phyloP scores from a whole-genome alignment of 495 filamentous ascomycete species.

The Talaromyces stipitatus region DNA sequence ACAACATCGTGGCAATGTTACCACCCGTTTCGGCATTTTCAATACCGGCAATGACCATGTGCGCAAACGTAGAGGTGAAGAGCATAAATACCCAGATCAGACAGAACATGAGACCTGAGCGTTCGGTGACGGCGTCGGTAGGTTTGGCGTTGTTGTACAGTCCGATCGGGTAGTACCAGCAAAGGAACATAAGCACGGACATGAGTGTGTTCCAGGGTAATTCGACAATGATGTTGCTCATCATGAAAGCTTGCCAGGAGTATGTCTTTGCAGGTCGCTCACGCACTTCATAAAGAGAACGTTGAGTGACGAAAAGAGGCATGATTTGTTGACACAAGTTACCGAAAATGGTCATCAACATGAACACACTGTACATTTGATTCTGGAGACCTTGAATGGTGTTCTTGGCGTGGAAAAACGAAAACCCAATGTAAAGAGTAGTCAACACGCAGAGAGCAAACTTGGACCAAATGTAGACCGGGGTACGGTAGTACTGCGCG shows the following conservation, averaged over 20 bases:
- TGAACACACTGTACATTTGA: constrained; percentile 81
- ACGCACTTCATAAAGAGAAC: constrained; percentile 74
- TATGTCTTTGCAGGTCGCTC: constrained; percentile 82
- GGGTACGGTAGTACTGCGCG: constrained; percentile 85
- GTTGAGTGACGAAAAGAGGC: constrained; percentile 73
- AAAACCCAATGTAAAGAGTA: constrained; percentile 78
- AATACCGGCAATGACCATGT: constrained; percentile 60
- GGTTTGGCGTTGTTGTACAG: constrained; percentile 61
- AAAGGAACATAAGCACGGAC: constrained; percentile 60
- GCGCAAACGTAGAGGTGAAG: constrained; percentile 45
- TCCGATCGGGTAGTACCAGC: constrained; percentile 78
- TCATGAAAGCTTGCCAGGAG: constrained; percentile 74
- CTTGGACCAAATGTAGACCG: constrained; percentile 77
- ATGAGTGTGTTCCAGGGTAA: constrained; percentile 68
- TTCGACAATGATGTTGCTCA: constrained; percentile 69
- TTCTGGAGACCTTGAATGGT: constrained; percentile 76
- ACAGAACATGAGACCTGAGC: constrained; percentile 61
- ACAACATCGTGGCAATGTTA: constrained; percentile 59
- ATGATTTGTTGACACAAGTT: constrained; percentile 77
- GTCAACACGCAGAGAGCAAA: constrained; percentile 41
- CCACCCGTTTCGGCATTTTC: constrained; percentile 58
- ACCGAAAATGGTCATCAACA: constrained; percentile 69
- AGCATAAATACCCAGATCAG: constrained; percentile 40
- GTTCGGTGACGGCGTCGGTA: constrained; percentile 46
- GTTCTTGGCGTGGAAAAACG: constrained; percentile 68